Evolutionary conservation across 2,329 filamentous ascomycete genomes (phyloP), one percentile per base, ranked within the genome.

Genomic region (Neofusicoccum parvum): DNA sequence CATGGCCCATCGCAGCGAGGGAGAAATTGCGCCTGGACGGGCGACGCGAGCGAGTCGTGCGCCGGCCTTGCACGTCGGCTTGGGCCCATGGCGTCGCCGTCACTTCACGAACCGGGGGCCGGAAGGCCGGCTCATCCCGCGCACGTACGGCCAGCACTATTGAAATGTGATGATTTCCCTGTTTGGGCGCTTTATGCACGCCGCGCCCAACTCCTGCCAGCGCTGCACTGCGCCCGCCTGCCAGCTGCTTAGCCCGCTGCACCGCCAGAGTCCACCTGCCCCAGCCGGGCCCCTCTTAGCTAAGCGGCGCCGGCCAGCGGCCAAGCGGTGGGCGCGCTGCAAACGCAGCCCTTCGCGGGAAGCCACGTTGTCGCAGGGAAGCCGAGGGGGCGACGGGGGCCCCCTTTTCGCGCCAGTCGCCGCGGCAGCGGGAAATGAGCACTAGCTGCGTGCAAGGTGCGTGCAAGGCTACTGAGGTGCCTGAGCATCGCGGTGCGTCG

Each of bases 311-410:
- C n/a, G 0, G 27, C 34, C 27, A 32, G 23, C 48, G 12, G 46
- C 34, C 62, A 53, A 34, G 49, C 39, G 54, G 37, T 46, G 53
- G 53, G 39, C 54, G 20, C 37, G 54, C 54, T 27, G 54, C 56
- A 60, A 48, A 60, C 41, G 56, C 41, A 60, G 50, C 56, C 56
- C 56, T 48, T 64, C 49, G 43, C 41, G 62, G 62, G 62, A 54
- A 64, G 62, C 62, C 62, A 64, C 62, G 62, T 64, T 64, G 49
- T 64, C 23, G 45, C 62, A 64, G 62, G 62, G 62, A 64, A 64
- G 20, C 17, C 48, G 23, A 49, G 53, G 39, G n/a, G 14, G 32
- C 20, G 54, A 23, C 14, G 27, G 50, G 27, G 17, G 39, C 39
- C 62, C 51, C 62, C 41, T 64, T 64, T 64, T 64, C 43, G 27